Base-by-base conservation (phyloP, 2,329 filamentous ascomycete species). In the Massarina eburnea region DNA sequence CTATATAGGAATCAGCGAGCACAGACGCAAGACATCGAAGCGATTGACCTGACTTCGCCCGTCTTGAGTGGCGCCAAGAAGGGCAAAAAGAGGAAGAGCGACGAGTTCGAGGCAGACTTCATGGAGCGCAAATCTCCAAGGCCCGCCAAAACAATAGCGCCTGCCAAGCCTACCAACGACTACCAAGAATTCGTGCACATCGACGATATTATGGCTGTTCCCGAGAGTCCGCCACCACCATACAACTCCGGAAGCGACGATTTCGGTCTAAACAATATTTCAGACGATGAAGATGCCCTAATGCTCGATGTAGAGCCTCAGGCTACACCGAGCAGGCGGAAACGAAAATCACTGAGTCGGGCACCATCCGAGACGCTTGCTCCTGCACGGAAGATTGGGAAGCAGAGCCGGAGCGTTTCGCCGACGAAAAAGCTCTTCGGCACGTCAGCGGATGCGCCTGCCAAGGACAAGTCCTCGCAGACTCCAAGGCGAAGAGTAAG, bases 81-180 rank as follows among this genome's bases (percentile, higher is more conserved):
- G 27, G 54, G 62, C 22, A 70, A 69, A 45, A 77, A 77, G 57
- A 65, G 75, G 34, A 76, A 75, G 58, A 77, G 74, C 53, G 70
- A 72, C n/a, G 73, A 76, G 44, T 69, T 66, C 37, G 70, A 68
- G 26, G 50, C 54, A 21, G 67, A 67, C 26, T 17, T 58, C 3
- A 40, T 42, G 17, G 51, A 39, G 2, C 29, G 36, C 20, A 58
- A 55, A 34, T 60, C 60, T 22, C 51, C 57, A 2, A 51, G 54
- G 27, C 51, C 55, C 24, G 45, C 43, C 7, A 52, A 40, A 20
- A 43, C 44, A 4, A 39, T 51, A 21, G 48, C 51, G 10, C 41
- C 45, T 30, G 32, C 30, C 15, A 61, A 52, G 37, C 51, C 57
- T 20, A 50, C 53, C n/a, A 39, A 35, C 12, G 55, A 53, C 10